Evolutionary conservation across 83 land plant genomes (phyloP).

Genomic region (Picea abies): DNA sequence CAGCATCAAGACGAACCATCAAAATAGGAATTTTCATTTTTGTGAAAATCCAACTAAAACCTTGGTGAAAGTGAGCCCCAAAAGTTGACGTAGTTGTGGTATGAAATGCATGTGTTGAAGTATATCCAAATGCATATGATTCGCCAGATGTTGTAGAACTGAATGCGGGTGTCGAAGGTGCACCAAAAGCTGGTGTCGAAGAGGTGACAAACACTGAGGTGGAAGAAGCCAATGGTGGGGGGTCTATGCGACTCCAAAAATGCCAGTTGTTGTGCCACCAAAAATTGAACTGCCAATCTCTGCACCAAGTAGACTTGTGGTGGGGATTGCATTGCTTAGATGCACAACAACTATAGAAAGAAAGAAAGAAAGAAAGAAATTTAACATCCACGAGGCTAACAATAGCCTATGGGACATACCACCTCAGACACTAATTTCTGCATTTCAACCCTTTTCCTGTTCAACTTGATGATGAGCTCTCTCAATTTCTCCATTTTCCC

Average conservation of each 20-base stretch:
- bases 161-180: constrained; percentile 51
- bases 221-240: constrained; percentile 55
- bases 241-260: constrained; percentile 68
- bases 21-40: too few relatives aligned
- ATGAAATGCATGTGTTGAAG: constrained; percentile 64
- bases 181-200: constrained; percentile 75
- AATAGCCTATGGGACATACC: too few relatives aligned
- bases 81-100: constrained; percentile 50
- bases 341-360: too few relatives aligned
- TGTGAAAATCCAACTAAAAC: too few relatives aligned
- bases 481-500: too few relatives aligned
- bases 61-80: constrained; percentile 22
- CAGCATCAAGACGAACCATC: too few relatives aligned
- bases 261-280: constrained; percentile 82
- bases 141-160: constrained; percentile 44
- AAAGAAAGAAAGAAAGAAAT: too few relatives aligned
- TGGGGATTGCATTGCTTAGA: neutral
- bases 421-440: too few relatives aligned
- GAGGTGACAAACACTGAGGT: constrained; percentile 76
- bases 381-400: too few relatives aligned
- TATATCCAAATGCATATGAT: constrained; percentile 63
- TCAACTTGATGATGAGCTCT: too few relatives aligned
- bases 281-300: constrained; percentile 64
- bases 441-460: too few relatives aligned
- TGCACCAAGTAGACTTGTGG: constrained; percentile 55